phyloP scores from a whole-genome alignment of 805 yeast genomes.

The Yamadazyma philogaea region DNA sequence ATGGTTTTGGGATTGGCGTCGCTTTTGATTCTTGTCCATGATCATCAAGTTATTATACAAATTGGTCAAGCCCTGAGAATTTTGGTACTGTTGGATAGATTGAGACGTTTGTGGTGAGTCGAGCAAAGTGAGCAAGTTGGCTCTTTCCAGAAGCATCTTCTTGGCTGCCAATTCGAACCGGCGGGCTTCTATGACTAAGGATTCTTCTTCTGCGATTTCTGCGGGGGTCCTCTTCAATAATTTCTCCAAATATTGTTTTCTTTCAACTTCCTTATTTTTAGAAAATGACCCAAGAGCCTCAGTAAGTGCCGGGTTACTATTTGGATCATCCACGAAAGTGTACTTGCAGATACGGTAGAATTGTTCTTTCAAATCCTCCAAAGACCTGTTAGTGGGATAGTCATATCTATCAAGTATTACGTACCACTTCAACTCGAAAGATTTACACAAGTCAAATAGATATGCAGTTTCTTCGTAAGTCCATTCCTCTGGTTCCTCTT shows the following conservation, averaged over 20 bases:
- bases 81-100: slow-evolving; percentile 68
- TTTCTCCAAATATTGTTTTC: slow-evolving; percentile 77
- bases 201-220: slow-evolving; percentile 97
- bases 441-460: slow-evolving; percentile 67
- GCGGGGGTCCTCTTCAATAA: slow-evolving; percentile 85
- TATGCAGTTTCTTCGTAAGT: slow-evolving; percentile 69
- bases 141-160: slow-evolving; percentile 79
- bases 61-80: slow-evolving; percentile 88
- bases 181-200: slow-evolving; percentile 86
- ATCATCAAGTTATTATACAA: slow-evolving; percentile 75
- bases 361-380: slow-evolving; percentile 82
- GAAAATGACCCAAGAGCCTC: slow-evolving; percentile 64
- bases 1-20: slow-evolving; percentile 45
- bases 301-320: slow-evolving; percentile 45
- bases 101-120: slow-evolving; percentile 85
- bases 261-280: slow-evolving; percentile 65
- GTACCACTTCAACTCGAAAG: slow-evolving; percentile 63
- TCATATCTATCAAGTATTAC: slow-evolving; percentile 61
- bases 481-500: slow-evolving; percentile 12
- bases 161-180: slow-evolving; percentile 90
- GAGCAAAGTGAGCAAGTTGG: slow-evolving; percentile 68
- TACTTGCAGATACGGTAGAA: slow-evolving; percentile 68
- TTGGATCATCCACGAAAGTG: slow-evolving; percentile 43
- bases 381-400: slow-evolving; percentile 34
- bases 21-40: slow-evolving; percentile 58